Evolutionary conservation across 768 basidiomycete genomes (phyloP).

Genomic region (Hygrocybe coccinea): DNA sequence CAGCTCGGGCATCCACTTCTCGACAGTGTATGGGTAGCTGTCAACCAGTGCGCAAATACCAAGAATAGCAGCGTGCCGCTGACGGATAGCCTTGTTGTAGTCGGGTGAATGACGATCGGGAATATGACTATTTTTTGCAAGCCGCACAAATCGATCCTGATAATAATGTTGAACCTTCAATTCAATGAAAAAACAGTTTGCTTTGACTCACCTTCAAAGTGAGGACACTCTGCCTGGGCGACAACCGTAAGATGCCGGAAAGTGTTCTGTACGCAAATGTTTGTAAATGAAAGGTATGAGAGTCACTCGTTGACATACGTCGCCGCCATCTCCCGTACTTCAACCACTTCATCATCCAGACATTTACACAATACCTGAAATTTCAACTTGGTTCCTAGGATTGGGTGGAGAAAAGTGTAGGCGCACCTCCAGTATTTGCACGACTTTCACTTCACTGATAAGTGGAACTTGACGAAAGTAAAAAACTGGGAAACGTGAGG

Average conservation of each 20-base stretch:
- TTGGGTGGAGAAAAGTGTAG: background rate
- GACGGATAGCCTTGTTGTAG: conserved; percentile 68
- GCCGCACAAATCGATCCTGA: conserved; percentile 75
- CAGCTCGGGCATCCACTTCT: conserved; percentile 87
- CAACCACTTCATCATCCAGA: conserved; percentile 80
- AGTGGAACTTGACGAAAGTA: conserved; percentile 88
- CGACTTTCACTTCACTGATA: conserved; percentile 67
- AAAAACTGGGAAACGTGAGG: conserved; percentile 45
- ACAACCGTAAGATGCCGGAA: conserved; percentile 77
- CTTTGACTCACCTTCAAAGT: conserved; percentile 53
- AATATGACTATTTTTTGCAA: conserved; percentile 62
- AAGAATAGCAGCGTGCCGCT: conserved; percentile 85
- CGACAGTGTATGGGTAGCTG: conserved; percentile 93
- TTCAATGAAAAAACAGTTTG: background rate
- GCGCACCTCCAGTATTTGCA: conserved; percentile 72
- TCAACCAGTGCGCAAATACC: conserved; percentile 93
- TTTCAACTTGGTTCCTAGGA: background rate
- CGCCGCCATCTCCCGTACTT: conserved; percentile 87
- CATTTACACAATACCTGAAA: conserved; percentile 70
- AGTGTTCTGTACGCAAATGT: conserved; percentile 47
- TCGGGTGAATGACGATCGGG: conserved; percentile 57
- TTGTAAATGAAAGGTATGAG: conserved; percentile 1
- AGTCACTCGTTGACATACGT: conserved; percentile 45
- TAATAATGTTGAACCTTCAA: background rate
- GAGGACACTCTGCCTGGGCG: conserved; percentile 70